Evolutionary conservation across 805 yeast species (phyloP).

Genomic region (Candida tammaniensis): DNA sequence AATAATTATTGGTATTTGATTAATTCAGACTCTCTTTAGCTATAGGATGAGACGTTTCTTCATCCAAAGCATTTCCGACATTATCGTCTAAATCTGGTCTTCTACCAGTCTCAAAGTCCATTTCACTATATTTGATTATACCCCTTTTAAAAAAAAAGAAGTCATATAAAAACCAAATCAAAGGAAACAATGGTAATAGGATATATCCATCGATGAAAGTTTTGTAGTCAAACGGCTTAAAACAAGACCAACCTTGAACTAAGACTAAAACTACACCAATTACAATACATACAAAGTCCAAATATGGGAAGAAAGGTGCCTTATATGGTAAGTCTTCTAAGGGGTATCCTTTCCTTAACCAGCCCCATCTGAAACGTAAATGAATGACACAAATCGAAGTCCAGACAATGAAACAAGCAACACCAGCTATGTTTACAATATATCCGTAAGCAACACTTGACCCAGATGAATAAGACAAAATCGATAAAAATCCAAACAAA

Average conservation of each 20-base stretch:
- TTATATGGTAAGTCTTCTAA: slow-evolving; percentile 15
- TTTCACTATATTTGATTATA: slow-evolving; percentile 30
- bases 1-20: too few relatives aligned
- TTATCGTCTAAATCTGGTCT: slow-evolving; percentile 9
- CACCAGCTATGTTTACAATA: slow-evolving; percentile 19
- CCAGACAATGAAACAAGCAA: slow-evolving; percentile 22
- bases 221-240: slow-evolving; percentile 19
- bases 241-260: slow-evolving; percentile 23
- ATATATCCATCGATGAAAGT: slow-evolving; percentile 20
- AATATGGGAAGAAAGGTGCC: slow-evolving; percentile 18
- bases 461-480: slow-evolving; percentile 16
- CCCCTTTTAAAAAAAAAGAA: slow-evolving; percentile 7
- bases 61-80: slow-evolving; percentile 4
- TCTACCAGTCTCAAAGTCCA: slow-evolving; percentile 47
- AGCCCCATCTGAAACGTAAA: slow-evolving; percentile 19
- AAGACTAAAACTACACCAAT: slow-evolving; percentile 17
- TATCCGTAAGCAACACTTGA: slow-evolving; percentile 18
- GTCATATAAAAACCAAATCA: slow-evolving; percentile 18
- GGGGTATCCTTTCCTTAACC: slow-evolving; percentile 16
- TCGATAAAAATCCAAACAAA: slow-evolving; percentile 17
- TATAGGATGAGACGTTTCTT: too few relatives aligned
- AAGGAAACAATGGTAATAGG: slow-evolving; percentile 16
- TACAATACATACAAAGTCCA: slow-evolving; percentile 13
- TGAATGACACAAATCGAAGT: slow-evolving; percentile 19
- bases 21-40: too few relatives aligned